phyloP scores from a whole-genome alignment of 139 green algal genomes.

The Pseudopediastrum boryanum region DNA sequence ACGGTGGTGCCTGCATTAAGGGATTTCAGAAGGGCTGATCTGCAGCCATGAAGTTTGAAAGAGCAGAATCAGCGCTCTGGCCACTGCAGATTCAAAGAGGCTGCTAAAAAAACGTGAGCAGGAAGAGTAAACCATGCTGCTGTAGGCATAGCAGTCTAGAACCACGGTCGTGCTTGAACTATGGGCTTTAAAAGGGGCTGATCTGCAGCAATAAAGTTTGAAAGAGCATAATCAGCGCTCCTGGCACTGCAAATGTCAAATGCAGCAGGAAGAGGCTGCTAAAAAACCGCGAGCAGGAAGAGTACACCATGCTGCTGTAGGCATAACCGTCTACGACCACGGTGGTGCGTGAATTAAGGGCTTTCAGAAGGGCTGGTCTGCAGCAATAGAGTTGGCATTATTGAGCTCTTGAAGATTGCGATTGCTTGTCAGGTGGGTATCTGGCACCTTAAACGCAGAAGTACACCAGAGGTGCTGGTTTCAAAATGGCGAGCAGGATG shows the following conservation, averaged over 20 bases:
- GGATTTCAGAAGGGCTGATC: constrained; percentile 60
- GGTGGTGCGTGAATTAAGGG: constrained; percentile 77
- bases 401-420: background rate
- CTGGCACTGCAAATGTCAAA: background rate
- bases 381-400: background rate
- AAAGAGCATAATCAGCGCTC: background rate
- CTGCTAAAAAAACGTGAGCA: background rate
- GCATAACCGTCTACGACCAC: constrained; percentile 95
- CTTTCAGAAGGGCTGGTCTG: constrained; percentile 64
- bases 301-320: constrained; percentile 90
- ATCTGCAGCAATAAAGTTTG: constrained; percentile 35
- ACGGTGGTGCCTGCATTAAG: constrained; percentile 83
- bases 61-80: background rate
- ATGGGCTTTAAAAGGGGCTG: constrained; percentile 68
- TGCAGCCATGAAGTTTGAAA: constrained; percentile 27
- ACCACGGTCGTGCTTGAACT: constrained; percentile 83
- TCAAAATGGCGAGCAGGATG: constrained; percentile 3
- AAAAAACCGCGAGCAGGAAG: constrained; percentile 4
- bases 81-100: background rate
- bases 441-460: background rate
- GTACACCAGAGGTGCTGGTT: background rate
- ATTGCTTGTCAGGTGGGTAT: background rate
- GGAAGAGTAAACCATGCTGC: constrained; percentile 85
- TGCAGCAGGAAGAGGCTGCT: background rate
- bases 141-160: constrained; percentile 93